phyloP scores from a whole-genome alignment of 768 basidiomycete genomes.

The Trametes cingulata region DNA sequence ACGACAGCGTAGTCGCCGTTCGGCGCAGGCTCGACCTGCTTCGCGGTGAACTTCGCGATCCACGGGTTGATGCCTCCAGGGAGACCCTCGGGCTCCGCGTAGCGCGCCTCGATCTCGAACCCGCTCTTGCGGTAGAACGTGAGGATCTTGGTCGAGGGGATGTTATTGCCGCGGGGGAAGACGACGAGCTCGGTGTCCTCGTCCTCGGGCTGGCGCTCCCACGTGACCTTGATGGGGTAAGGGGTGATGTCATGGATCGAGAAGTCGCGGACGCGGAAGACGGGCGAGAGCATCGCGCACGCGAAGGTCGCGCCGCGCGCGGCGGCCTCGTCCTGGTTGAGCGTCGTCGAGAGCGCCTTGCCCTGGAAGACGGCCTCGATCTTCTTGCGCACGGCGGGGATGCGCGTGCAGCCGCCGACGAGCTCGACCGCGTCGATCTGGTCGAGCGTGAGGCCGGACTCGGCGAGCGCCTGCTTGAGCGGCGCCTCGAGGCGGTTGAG shows the following conservation, averaged over 20 bases:
- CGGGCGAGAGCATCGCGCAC: slow-evolving; percentile 95
- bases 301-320: slow-evolving; percentile 96
- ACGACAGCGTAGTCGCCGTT: slow-evolving; percentile 78
- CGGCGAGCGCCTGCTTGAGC: slow-evolving; percentile 73
- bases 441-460: slow-evolving; percentile 79
- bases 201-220: slow-evolving; percentile 74
- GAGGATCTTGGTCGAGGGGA: slow-evolving; percentile 94
- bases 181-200: slow-evolving; percentile 92
- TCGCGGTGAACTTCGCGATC: slow-evolving; percentile 80
- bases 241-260: slow-evolving; percentile 80
- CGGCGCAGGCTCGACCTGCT: slow-evolving; percentile 69
- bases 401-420: slow-evolving; percentile 89
- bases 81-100: slow-evolving; percentile 69
- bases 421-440: slow-evolving; percentile 92
- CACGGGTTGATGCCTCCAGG: slow-evolving; percentile 85
- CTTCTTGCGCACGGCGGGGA: slow-evolving; percentile 87
- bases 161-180: slow-evolving; percentile 80
- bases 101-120: slow-evolving; percentile 87
- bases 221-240: slow-evolving; percentile 89
- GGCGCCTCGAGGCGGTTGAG: slow-evolving; percentile 78
- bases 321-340: slow-evolving; percentile 97
- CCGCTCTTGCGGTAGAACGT: slow-evolving; percentile 89
- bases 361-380: slow-evolving; percentile 84
- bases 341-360: slow-evolving; percentile 84
- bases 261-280: slow-evolving; percentile 98